Evolutionary conservation across 129 eudicot species (phyloP).

Genomic region (Arctium minus): DNA sequence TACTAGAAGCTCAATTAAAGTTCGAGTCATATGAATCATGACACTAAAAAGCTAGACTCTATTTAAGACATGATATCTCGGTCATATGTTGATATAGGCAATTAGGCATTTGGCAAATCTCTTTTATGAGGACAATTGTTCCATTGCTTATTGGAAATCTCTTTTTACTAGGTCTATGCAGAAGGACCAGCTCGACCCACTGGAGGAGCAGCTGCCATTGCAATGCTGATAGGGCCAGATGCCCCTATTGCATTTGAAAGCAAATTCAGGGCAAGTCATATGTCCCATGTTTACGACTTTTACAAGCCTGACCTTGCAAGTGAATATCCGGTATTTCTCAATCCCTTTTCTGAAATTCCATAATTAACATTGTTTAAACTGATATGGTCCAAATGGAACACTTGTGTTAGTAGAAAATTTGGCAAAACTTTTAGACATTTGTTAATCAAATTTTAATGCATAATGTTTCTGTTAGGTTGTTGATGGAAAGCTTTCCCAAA

Average conservation of each 20-base stretch:
- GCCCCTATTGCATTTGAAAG: slow-evolving; percentile 89
- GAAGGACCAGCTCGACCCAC: slow-evolving; percentile 97
- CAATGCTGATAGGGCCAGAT: slow-evolving; percentile 83
- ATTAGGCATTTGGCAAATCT: not conserved
- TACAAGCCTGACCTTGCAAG: slow-evolving; percentile 89
- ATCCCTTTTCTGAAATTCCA: not conserved
- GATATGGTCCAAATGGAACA: too few species aligned
- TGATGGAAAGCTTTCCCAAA: slow-evolving; percentile 93
- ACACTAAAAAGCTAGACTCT: not conserved
- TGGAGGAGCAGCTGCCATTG: slow-evolving; percentile 89
- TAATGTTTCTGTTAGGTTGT: slow-evolving; percentile 57
- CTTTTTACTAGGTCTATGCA: slow-evolving; percentile 64
- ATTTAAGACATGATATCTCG: not conserved
- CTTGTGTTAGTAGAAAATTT: not conserved
- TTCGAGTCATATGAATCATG: not conserved
- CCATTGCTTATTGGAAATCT: slow-evolving; percentile 8
- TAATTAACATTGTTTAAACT: not conserved
- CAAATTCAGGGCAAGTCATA: slow-evolving; percentile 80
- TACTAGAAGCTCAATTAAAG: not conserved
- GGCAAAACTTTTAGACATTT: not conserved
- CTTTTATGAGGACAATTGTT: not conserved
- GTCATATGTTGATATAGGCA: not conserved
- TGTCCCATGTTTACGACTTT: slow-evolving; percentile 86
- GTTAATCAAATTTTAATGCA: not conserved
- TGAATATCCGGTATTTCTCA: slow-evolving; percentile 74